These are phyloP conservation scores for Cercis canadensis DNA, from an alignment of 306 rosid species.

Conservation along the genomic window DNA sequence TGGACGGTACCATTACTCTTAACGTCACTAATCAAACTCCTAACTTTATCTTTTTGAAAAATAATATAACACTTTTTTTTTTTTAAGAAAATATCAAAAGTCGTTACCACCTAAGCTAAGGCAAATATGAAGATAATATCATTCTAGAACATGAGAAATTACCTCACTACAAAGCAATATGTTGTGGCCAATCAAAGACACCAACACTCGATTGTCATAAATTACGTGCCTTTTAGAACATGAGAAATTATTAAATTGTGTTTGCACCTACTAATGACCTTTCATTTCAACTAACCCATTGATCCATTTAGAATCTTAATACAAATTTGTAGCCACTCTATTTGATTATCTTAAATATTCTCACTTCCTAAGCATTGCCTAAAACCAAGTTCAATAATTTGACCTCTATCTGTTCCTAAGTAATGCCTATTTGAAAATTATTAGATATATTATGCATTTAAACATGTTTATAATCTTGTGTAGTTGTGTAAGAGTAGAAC, in stretches of 20 bases:
- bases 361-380: no score
- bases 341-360: not conserved
- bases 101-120: no score
- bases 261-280: not conserved
- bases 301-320: not conserved
- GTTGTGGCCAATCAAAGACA: not conserved
- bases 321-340: not conserved
- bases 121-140: no score
- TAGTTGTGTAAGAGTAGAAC: no score
- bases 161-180: not conserved
- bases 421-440: no score
- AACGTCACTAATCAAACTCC: not conserved
- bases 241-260: not conserved
- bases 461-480: no score
- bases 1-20: slow-evolving; percentile 13
- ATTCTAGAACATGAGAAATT: not conserved
- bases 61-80: no score
- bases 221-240: slow-evolving; percentile 14
- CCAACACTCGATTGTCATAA: not conserved
- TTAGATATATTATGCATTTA: no score
- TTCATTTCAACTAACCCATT: slow-evolving; percentile 26
- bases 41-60: not conserved
- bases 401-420: no score
- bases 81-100: no score
- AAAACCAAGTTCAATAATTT: no score